phyloP scores from a whole-genome alignment of 2,329 filamentous ascomycete species.

The Penicillium freii region DNA sequence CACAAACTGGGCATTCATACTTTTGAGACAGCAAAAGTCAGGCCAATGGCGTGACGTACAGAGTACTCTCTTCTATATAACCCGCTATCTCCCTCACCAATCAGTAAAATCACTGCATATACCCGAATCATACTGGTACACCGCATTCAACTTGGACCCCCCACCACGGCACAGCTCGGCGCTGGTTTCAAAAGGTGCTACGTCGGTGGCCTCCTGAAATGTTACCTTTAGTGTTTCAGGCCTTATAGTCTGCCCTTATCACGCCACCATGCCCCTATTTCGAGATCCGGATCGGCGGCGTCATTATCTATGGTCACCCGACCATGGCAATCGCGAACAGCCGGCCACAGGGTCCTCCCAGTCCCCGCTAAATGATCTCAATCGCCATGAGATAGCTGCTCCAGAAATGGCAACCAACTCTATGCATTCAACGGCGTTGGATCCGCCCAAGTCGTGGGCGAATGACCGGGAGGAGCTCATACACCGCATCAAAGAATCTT shows the following conservation, averaged over 20 bases:
- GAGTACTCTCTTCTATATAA: background rate
- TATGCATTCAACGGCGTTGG: constrained; percentile 16
- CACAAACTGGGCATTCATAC: background rate
- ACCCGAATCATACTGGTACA: constrained; percentile 18
- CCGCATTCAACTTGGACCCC: constrained; percentile 21
- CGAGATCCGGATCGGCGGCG: constrained; percentile 35
- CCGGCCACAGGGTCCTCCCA: constrained; percentile 17
- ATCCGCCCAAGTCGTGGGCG: constrained; percentile 25
- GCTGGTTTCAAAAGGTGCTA: constrained; percentile 12
- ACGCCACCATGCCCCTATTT: constrained; percentile 37
- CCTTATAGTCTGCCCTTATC: constrained; percentile 15
- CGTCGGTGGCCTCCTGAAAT: constrained; percentile 26
- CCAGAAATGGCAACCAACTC: constrained; percentile 12
- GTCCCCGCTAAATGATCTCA: constrained; percentile 12
- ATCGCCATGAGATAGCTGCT: constrained; percentile 7
- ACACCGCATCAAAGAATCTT: constrained; percentile 77
- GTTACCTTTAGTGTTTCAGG: constrained; percentile 16
- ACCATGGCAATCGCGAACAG: constrained; percentile 14
- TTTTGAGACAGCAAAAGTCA: background rate
- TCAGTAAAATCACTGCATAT: constrained; percentile 15
- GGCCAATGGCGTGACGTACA: background rate
- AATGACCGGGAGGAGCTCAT: constrained; percentile 75
- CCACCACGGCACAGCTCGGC: constrained; percentile 18
- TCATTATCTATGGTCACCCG: constrained; percentile 28
- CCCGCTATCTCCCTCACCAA: constrained; percentile 13